A percentile compares a stretch with the other conserved stretches of the same genome.
Evolutionary conservation across 2,329 filamentous ascomycete genomes (phyloP).

Genomic region (Penicillium sp.): DNA sequence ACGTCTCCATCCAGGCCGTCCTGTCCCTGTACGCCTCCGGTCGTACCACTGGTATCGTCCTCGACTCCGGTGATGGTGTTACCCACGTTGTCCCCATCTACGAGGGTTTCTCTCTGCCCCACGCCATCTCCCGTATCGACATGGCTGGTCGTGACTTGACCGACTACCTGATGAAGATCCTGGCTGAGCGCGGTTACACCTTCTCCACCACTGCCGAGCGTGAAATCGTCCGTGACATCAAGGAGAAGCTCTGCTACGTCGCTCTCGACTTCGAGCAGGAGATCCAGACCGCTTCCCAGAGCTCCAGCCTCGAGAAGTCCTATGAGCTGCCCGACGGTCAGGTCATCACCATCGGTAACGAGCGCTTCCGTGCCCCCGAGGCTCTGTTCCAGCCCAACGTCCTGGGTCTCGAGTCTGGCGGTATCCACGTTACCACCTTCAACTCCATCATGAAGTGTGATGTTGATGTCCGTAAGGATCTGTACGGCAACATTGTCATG

Average conservation of each 20-base stretch:
- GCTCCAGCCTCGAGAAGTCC: constrained; percentile 98
- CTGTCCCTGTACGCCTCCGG: constrained; percentile 98
- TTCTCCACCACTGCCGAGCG: constrained; percentile 99
- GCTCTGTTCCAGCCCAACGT: constrained; percentile 99
- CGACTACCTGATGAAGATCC: constrained; percentile 99
- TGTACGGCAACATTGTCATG: constrained; percentile 99
- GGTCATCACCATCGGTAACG: constrained; percentile 99
- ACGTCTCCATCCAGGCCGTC: constrained; percentile 99
- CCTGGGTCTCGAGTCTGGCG: constrained; percentile 95
- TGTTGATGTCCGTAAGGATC: constrained; percentile 99
- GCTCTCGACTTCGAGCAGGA: constrained; percentile 99
- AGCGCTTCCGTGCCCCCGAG: constrained; percentile 99
- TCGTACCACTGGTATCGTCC: constrained; percentile 99
- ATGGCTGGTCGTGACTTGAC: constrained; percentile 99
- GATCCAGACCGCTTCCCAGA: constrained; percentile 99
- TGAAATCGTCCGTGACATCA: constrained; percentile 99
- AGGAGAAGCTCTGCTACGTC: constrained; percentile 99
- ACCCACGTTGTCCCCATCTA: constrained; percentile 99
- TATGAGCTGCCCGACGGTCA: constrained; percentile 99
- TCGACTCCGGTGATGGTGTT: constrained; percentile 99
- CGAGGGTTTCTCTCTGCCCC: constrained; percentile 99
- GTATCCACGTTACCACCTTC: constrained; percentile 99
- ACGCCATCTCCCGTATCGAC: constrained; percentile 99
- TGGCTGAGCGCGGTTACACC: constrained; percentile 98
- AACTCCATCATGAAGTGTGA: constrained; percentile 99